Evolutionary conservation across 192 early-diverging fungal species (phyloP).

Genomic region (Radiomyces spectabilis): DNA sequence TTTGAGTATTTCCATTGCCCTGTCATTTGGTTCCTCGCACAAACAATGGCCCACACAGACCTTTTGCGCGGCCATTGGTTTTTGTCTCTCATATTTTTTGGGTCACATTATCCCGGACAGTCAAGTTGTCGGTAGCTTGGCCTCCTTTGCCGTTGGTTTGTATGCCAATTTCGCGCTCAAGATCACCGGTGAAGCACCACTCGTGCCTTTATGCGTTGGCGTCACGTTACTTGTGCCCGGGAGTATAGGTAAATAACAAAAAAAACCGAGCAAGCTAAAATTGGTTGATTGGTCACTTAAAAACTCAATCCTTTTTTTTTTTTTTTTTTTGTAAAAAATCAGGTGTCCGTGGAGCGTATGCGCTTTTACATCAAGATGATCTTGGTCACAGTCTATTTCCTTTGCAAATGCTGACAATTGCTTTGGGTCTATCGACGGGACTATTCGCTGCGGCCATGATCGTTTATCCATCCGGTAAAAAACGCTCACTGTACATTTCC

Average conservation of each 20-base stretch:
- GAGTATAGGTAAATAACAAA: constrained; percentile 31
- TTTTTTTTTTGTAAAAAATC: background rate
- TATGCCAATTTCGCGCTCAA: constrained; percentile 26
- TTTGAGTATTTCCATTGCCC: constrained; percentile 39
- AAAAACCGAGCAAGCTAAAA: background rate
- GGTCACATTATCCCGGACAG: constrained; percentile 17
- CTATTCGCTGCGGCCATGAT: constrained; percentile 22
- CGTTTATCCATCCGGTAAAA: constrained; percentile 19
- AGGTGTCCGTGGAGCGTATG: constrained; percentile 23
- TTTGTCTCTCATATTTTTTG: constrained; percentile 12
- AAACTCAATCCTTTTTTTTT: background rate
- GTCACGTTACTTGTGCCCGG: constrained; percentile 82
- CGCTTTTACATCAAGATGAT: constrained; percentile 16
- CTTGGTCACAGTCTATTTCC: constrained; percentile 5
- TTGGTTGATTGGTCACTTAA: background rate
- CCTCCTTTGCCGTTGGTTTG: constrained; percentile 22
- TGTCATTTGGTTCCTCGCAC: constrained; percentile 53
- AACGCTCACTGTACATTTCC: constrained; percentile 20
- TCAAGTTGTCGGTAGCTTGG: constrained; percentile 16
- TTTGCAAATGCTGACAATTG: constrained; percentile 17
- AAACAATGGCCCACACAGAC: constrained; percentile 18
- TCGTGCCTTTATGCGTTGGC: constrained; percentile 76
- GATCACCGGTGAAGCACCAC: constrained; percentile 29
- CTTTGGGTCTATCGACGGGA: constrained; percentile 9
- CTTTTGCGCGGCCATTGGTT: constrained; percentile 8